Evolutionary conservation across 2,329 filamentous ascomycete species (phyloP).

Genomic region (Cercospora zeae-maydis): DNA sequence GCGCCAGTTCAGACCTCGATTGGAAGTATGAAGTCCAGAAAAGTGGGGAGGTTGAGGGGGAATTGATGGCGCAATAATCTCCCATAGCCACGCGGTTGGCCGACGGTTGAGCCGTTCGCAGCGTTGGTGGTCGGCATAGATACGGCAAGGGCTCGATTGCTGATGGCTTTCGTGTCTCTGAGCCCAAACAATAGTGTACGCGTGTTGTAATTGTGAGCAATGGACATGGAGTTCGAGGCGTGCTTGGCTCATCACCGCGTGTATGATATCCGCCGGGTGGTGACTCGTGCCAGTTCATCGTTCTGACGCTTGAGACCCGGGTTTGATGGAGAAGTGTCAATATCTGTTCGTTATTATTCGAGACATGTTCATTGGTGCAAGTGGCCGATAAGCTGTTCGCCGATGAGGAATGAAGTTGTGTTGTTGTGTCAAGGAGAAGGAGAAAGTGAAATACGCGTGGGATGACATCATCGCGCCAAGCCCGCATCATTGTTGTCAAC

Average conservation of each 20-base stretch:
- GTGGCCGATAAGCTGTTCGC: not conserved
- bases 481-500: not conserved
- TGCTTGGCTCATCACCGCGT: not conserved
- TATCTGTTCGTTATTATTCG: not conserved
- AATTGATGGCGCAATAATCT: slow-evolving; percentile 11
- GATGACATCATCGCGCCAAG: not conserved
- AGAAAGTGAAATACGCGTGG: not conserved
- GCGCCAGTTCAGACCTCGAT: not conserved
- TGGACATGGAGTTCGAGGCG: not conserved
- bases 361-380: not conserved
- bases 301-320: not conserved
- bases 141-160: not conserved
- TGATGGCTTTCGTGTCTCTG: not conserved
- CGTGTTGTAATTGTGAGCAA: not conserved
- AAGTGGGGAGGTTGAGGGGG: not conserved
- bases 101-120: not conserved
- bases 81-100: slow-evolving; percentile 2
- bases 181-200: not conserved
- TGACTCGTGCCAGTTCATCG: not conserved
- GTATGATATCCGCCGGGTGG: not conserved
- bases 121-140: not conserved
- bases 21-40: not conserved
- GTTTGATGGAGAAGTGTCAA: not conserved
- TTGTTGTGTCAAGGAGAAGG: not conserved
- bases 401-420: not conserved